These are phyloP conservation scores for Clonostachys sp. DNA, from an alignment of 2,329 filamentous ascomycete genomes.

Conservation along the genomic window DNA sequence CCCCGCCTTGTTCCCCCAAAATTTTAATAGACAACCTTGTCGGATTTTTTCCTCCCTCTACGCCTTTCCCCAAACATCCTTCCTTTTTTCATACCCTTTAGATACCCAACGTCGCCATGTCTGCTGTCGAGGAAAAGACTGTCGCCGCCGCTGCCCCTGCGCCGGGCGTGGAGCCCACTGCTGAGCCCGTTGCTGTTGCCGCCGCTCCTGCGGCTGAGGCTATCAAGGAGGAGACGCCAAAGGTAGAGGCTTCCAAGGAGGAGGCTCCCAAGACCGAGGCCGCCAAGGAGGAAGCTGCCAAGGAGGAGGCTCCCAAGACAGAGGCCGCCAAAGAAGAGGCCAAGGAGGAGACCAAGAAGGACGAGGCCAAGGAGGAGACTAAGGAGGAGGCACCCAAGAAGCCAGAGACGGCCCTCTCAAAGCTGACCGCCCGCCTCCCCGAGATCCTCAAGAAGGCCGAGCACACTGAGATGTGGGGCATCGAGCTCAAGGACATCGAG, in stretches of 20 bases:
- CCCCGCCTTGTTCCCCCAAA: no score
- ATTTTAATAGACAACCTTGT: no score
- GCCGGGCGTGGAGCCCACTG: background rate
- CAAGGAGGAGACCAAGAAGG: constrained; percentile 8
- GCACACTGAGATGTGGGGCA: constrained; percentile 83
- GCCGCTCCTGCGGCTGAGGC: constrained; percentile 8
- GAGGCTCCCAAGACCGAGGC: constrained; percentile 4
- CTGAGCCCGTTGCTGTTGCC: background rate
- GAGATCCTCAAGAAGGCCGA: constrained; percentile 50
- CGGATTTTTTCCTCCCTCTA: no score
- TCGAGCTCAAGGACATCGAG: constrained; percentile 48
- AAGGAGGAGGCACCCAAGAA: background rate
- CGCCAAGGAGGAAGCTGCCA: constrained; percentile 8
- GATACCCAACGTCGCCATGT: background rate
- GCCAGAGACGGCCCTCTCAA: constrained; percentile 34
- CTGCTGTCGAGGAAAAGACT: background rate
- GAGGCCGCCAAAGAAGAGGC: constrained; percentile 5
- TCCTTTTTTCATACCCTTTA: background rate
- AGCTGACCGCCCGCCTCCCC: constrained; percentile 54
- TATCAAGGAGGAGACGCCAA: constrained; percentile 2
- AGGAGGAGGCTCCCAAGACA: constrained; percentile 1
- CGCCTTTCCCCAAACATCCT: no score
- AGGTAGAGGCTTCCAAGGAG: constrained; percentile 4
- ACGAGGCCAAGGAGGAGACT: background rate
- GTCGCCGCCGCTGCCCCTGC: background rate